Evolutionary conservation across 495 filamentous ascomycete species (phyloP).

Genomic region (Penicillium simplicissimum): DNA sequence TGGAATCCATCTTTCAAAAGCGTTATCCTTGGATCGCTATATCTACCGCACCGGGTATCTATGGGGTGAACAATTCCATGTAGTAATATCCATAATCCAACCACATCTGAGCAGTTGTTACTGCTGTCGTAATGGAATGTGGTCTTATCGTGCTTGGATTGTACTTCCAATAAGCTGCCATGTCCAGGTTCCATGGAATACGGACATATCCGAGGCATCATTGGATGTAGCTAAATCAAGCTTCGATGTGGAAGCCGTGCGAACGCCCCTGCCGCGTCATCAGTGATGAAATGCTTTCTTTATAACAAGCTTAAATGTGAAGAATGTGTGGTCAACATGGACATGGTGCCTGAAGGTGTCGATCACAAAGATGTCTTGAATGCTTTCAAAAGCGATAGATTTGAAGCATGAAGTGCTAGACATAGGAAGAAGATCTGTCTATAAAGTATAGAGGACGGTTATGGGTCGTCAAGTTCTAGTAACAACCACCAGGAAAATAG

Average conservation of each 20-base stretch:
- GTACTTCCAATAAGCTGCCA: not conserved
- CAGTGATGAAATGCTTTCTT: not conserved
- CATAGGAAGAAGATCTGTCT: not conserved
- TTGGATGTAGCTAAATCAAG: conserved; percentile 10
- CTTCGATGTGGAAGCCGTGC: not conserved
- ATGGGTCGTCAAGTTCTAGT: no score
- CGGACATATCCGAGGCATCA: not conserved
- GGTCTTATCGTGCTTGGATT: not conserved
- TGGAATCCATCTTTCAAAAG: not conserved
- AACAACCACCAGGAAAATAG: no score
- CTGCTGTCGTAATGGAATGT: not conserved
- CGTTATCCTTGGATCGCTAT: not conserved
- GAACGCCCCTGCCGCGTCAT: conserved; percentile 12
- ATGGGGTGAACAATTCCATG: not conserved
- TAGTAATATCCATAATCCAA: not conserved
- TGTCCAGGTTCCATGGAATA: not conserved
- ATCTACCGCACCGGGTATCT: not conserved
- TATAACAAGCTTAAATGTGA: conserved; percentile 10
- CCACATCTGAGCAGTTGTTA: not conserved
- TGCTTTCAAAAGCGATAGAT: not conserved
- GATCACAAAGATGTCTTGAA: not conserved
- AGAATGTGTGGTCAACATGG: conserved; percentile 10
- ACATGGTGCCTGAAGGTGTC: not conserved
- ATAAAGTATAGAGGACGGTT: no score
- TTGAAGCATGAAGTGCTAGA: not conserved